Conservation (phyloP, 2,329 filamentous ascomycete species). For the Claviceps maximensis region DNA sequence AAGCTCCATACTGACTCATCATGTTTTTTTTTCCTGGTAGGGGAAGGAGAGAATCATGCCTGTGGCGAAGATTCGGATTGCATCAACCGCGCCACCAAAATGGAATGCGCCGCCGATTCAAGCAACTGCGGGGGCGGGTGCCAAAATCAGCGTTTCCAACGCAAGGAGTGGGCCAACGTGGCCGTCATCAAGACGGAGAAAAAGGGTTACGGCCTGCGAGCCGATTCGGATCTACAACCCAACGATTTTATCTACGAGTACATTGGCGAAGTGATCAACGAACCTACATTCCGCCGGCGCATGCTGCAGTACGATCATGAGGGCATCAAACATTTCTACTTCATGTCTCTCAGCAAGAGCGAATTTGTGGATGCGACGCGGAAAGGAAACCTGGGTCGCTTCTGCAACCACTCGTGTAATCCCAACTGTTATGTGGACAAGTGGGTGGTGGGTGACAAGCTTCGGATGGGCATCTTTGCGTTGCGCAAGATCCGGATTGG, state of each 20-base stretch:
- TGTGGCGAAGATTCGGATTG: conserved; percentile 96
- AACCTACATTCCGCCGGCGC: conserved; percentile 73
- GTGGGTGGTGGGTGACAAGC: conserved; percentile 93
- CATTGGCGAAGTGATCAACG: conserved; percentile 95
- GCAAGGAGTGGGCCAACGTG: conserved; percentile 77
- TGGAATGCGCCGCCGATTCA: conserved; percentile 75
- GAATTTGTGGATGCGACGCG: conserved; percentile 98
- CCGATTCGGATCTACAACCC: conserved; percentile 61
- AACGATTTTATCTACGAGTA: conserved; percentile 97
- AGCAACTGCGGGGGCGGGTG: conserved; percentile 76
- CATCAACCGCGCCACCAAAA: conserved; percentile 96
- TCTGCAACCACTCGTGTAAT: conserved; percentile 98
- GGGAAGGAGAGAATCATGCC: conserved; percentile 58
- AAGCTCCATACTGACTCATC: neutral
- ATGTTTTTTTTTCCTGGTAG: conserved; percentile 25
- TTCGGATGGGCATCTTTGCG: conserved; percentile 98
- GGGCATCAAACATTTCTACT: conserved; percentile 98
- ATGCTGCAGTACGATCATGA: conserved; percentile 92
- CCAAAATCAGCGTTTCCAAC: conserved; percentile 90
- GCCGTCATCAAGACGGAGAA: conserved; percentile 96
- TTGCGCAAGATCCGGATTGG: conserved; percentile 71
- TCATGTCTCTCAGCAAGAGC: conserved; percentile 94
- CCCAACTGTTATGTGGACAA: conserved; percentile 99
- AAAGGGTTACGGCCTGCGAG: conserved; percentile 86
- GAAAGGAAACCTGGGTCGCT: conserved; percentile 87